Base-by-base conservation (phyloP, 179 eudicot genomes). In the Heliamphora ciliata region DNA sequence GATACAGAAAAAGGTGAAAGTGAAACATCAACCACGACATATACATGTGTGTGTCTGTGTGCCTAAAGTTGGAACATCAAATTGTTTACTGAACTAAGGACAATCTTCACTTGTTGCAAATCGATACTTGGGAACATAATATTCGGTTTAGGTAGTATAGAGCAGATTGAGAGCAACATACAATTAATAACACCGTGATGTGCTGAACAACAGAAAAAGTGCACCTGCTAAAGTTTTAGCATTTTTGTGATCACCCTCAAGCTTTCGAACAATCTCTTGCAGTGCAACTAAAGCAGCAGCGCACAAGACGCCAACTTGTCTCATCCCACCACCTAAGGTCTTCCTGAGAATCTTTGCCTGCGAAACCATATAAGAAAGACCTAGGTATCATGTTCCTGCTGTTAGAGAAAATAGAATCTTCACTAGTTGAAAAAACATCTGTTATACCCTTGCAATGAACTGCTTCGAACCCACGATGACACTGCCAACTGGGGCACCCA, bases 261-360 rank as follows among this genome's bases (percentile, higher is more conserved):
- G 94, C 86, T 93, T 94, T 80, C 2, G 67, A 10, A 91, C 93
- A 84, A 93, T 97, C 79, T 96, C 98, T 83, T 90, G 88, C 83
- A 97, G 50, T 11, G 97, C 99, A 78, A 94, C 93, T 40, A 91
- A 83, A 51, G 93, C 98, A 81, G 99, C 97, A 81, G 98, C 99
- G 65, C 98, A 97, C 68, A 97, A 78, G 61, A 93, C 80, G 52
- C 98, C 97, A 55, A 94, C 82, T 86, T 97, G 97, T 88, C 99
- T 94, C 99, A 96, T 96, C 69, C 93, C 99, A 82, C 99, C 99
- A 64, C 99, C 99, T 78, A 96, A 90, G 24, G 96, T 89, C 85
- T 94, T 94, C 91, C 99, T 84, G 67, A 96, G 83, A 70, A 52
- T 88, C 86, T 81, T 91, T 13, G 98, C 99, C 98, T 95, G 80